A percentile compares a stretch with the other conserved stretches of the same genome.
These are phyloP conservation scores for Curvularia verruculosa DNA, from an alignment of 2,329 filamentous ascomycete genomes.

Conservation along the genomic window DNA sequence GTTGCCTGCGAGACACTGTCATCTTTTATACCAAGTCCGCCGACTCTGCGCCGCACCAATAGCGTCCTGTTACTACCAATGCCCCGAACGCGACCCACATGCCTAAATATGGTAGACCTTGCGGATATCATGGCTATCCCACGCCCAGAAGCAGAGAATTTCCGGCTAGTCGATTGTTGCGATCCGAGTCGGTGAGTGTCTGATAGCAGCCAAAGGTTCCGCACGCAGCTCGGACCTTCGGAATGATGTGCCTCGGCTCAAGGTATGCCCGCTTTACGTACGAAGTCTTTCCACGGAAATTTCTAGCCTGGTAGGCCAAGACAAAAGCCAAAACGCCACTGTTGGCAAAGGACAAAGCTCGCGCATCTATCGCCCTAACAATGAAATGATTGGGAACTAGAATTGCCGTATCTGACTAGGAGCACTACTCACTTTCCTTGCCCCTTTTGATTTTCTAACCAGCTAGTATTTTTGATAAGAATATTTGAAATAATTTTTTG, in stretches of 20 bases:
- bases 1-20: neutral
- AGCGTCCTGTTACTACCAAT: constrained; percentile 4
- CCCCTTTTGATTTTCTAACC: no score
- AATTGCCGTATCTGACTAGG: no score
- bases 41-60: constrained; percentile 29
- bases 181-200: constrained; percentile 22
- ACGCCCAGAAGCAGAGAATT: constrained; percentile 22
- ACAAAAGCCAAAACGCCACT: neutral
- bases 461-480: no score
- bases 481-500: no score
- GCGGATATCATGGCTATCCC: constrained; percentile 30
- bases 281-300: constrained; percentile 1
- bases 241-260: constrained; percentile 24
- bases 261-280: constrained; percentile 11
- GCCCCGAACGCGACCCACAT: constrained; percentile 28
- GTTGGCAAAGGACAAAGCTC: no score
- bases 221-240: constrained; percentile 21
- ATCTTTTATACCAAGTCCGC: constrained; percentile 27
- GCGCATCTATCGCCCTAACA: no score
- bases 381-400: no score
- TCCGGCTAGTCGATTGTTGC: constrained; percentile 6
- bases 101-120: constrained; percentile 36
- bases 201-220: constrained; percentile 12
- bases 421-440: no score
- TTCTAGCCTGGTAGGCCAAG: constrained; percentile 5